phyloP scores from a whole-genome alignment of 2,329 filamentous ascomycete genomes.

The Ophiosphaerella narmari region DNA sequence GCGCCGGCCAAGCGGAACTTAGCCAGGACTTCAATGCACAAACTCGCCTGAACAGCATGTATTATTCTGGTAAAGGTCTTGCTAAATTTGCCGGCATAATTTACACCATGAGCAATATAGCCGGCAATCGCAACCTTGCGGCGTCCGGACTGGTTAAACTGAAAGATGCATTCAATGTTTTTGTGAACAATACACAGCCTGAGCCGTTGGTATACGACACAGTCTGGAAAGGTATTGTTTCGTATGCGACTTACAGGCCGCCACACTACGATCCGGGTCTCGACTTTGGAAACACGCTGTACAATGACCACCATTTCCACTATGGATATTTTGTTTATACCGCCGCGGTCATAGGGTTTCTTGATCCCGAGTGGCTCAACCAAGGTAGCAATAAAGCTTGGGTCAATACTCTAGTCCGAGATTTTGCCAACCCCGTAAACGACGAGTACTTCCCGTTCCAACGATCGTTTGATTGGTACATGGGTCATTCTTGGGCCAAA shows the following conservation, averaged over 20 bases:
- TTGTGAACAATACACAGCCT: conserved; percentile 49
- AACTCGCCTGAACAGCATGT: conserved; percentile 86
- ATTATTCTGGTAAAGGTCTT: conserved; percentile 72
- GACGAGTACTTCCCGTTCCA: conserved; percentile 79
- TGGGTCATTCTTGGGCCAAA: conserved; percentile 91
- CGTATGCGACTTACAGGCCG: conserved; percentile 67
- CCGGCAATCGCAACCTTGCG: conserved; percentile 62
- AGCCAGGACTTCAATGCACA: conserved; percentile 75
- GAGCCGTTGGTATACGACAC: conserved; percentile 63
- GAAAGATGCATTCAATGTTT: conserved; percentile 57
- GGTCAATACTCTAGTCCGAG: conserved; percentile 82
- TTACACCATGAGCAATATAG: conserved; percentile 58
- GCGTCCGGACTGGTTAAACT: conserved; percentile 57
- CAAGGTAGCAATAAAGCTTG: conserved; percentile 71
- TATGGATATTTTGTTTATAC: conserved; percentile 88
- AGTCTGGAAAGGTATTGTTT: conserved; percentile 82
- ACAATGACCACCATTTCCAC: conserved; percentile 73
- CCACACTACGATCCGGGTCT: conserved; percentile 34
- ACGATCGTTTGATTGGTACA: conserved; percentile 82
- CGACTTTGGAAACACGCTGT: conserved; percentile 91
- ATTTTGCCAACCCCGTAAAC: conserved; percentile 74
- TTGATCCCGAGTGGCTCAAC: conserved; percentile 76
- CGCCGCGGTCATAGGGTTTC: conserved; percentile 80
- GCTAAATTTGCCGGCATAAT: conserved; percentile 53
- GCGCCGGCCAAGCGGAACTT: conserved; percentile 71